These are phyloP conservation scores for Russula sp. DNA, from an alignment of 768 basidiomycete species.

Conservation along the genomic window DNA sequence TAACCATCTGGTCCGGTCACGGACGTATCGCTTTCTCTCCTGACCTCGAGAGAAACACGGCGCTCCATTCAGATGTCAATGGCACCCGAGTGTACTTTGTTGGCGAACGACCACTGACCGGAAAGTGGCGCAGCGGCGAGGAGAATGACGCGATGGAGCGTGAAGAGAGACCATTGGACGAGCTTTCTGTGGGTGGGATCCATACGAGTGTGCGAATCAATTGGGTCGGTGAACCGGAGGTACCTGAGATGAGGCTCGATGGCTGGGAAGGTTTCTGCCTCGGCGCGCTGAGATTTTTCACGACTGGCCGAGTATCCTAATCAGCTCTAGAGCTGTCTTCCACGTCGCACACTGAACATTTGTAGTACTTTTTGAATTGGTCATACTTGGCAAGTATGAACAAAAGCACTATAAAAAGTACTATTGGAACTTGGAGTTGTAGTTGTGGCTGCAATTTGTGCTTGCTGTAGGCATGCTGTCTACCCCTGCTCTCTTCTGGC, in stretches of 20 bases:
- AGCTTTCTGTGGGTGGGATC: neutral
- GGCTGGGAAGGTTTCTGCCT: neutral
- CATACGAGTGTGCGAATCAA: neutral
- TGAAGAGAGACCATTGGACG: neutral
- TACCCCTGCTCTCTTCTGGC: no score
- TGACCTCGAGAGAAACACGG: neutral
- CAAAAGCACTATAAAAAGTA: no score
- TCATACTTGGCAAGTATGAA: no score
- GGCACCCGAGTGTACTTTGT: slow-evolving; percentile 10
- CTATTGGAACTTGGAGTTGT: no score
- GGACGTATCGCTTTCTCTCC: slow-evolving; percentile 1
- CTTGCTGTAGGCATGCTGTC: no score
- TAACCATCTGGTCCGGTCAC: neutral
- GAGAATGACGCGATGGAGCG: neutral
- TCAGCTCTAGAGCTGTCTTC: neutral
- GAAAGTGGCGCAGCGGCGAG: neutral
- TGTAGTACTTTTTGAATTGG: no score
- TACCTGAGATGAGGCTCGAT: neutral
- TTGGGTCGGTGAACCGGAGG: slow-evolving; percentile 7
- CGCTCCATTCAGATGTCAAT: neutral
- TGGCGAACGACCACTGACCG: neutral
- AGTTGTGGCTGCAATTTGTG: no score
- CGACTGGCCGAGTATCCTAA: neutral
- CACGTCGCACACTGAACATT: no score
- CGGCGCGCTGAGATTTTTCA: neutral